Conservation (phyloP, 139 green algal genomes). For the Monoraphidium neglectum region DNA sequence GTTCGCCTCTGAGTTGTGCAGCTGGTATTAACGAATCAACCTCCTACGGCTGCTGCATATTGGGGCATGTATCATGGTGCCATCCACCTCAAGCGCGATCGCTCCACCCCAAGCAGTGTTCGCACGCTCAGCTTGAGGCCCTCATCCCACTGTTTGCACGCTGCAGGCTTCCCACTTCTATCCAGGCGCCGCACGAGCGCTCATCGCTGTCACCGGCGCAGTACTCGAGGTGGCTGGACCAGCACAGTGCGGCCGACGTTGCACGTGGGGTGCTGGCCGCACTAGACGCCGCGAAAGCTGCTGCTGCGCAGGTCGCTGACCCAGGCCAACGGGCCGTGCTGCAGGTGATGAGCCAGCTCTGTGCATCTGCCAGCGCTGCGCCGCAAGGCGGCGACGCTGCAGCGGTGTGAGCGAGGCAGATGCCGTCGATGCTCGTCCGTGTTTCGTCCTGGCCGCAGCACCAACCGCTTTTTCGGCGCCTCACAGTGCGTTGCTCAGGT, state of each 20-base stretch:
- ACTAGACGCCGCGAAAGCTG: slow-evolving; percentile 19
- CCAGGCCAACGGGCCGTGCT: too few species aligned
- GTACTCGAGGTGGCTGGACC: slow-evolving; percentile 96
- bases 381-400: too few species aligned
- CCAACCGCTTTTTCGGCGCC: too few species aligned
- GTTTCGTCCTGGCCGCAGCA: too few species aligned
- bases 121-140: too few species aligned
- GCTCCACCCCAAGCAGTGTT: too few species aligned
- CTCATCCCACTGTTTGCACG: slow-evolving; percentile 16
- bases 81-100: too few species aligned
- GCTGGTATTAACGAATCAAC: neutral
- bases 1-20: neutral
- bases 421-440: too few species aligned
- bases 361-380: too few species aligned
- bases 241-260: slow-evolving; percentile 55
- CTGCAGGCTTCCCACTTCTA: slow-evolving; percentile 60
- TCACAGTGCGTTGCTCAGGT: too few species aligned
- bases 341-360: too few species aligned
- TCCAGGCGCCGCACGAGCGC: slow-evolving; percentile 79
- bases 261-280: slow-evolving; percentile 5
- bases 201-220: slow-evolving; percentile 69
- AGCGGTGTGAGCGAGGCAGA: too few species aligned
- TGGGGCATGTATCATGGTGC: neutral
- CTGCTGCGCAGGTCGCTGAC: slow-evolving; percentile 18
- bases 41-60: neutral